Conservation (phyloP, 2,329 filamentous ascomycete species). For the Camptophora hylomeconis region DNA sequence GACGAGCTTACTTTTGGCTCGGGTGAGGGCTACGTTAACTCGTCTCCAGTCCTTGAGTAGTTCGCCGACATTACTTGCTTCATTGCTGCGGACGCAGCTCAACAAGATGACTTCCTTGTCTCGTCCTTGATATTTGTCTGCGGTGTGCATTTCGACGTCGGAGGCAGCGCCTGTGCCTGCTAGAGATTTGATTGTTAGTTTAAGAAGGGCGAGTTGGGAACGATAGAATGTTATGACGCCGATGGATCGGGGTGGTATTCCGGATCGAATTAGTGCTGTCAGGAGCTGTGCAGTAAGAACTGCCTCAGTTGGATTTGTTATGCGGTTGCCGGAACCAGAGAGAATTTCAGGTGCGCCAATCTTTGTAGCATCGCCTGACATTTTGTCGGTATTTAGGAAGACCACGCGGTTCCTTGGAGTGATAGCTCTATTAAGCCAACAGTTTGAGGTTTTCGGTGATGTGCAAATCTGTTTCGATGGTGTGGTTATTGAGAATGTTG, state of each 20-base stretch:
- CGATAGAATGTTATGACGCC: slow-evolving; percentile 97
- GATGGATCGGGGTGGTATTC: slow-evolving; percentile 62
- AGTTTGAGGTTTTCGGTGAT: slow-evolving; percentile 33
- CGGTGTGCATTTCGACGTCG: slow-evolving; percentile 85
- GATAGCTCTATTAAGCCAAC: slow-evolving; percentile 67
- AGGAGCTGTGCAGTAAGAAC: slow-evolving; percentile 68
- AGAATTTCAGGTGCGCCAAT: slow-evolving; percentile 37
- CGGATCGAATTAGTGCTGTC: slow-evolving; percentile 59
- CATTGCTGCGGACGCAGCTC: slow-evolving; percentile 77
- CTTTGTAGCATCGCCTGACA: slow-evolving; percentile 54
- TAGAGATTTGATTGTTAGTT: slow-evolving; percentile 49
- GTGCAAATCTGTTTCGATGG: slow-evolving; percentile 12
- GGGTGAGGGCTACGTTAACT: slow-evolving; percentile 90
- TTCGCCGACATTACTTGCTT: slow-evolving; percentile 72
- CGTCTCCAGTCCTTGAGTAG: slow-evolving; percentile 80
- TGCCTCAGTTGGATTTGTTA: slow-evolving; percentile 78
- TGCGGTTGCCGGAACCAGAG: slow-evolving; percentile 56
- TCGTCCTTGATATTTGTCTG: slow-evolving; percentile 89
- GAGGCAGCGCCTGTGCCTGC: slow-evolving; percentile 26
- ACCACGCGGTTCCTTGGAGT: slow-evolving; percentile 60
- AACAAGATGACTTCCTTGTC: slow-evolving; percentile 91
- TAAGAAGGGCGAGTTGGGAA: slow-evolving; percentile 73
- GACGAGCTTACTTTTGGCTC: slow-evolving; percentile 82
- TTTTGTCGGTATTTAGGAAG: slow-evolving; percentile 77
- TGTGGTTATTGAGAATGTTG: slow-evolving; percentile 21